These are phyloP conservation scores for Backusella psychrophila DNA, from an alignment of 192 early-diverging fungal species.

Conservation along the genomic window DNA sequence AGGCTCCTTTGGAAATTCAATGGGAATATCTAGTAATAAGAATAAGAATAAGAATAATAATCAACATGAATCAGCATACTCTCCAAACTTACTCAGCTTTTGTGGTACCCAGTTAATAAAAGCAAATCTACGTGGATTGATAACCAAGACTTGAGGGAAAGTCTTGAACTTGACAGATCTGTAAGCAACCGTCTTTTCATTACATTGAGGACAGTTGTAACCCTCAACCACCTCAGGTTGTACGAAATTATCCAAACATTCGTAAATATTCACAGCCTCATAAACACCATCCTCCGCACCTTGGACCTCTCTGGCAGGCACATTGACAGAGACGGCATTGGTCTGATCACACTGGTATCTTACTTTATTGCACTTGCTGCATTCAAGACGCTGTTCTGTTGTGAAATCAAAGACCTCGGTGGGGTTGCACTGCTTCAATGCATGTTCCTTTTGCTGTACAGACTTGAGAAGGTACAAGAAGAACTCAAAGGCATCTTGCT, in stretches of 20 bases:
- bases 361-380: conserved; percentile 78
- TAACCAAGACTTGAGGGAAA: conserved; percentile 73
- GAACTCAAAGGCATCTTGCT: conserved; percentile 98
- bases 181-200: conserved; percentile 52
- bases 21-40: conserved; percentile 44
- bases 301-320: conserved; percentile 59
- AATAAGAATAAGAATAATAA: background rate
- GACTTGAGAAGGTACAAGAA: conserved; percentile 74
- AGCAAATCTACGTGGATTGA: conserved; percentile 72
- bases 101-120: conserved; percentile 82
- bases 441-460: conserved; percentile 77
- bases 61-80: background rate
- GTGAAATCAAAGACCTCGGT: conserved; percentile 77
- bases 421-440: conserved; percentile 39
- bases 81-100: conserved; percentile 47
- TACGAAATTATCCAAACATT: conserved; percentile 65
- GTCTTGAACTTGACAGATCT: conserved; percentile 57
- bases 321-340: conserved; percentile 60
- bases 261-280: conserved; percentile 57
- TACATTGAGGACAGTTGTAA: conserved; percentile 63
- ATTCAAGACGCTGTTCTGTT: conserved; percentile 85
- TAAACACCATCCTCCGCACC: conserved; percentile 19
- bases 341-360: conserved; percentile 63
- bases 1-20: conserved; percentile 49
- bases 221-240: conserved; percentile 52